Percentiles rank a stretch among this genome's conserved stretches.
phyloP scores from a whole-genome alignment of 176 grass and related monocot genomes.

The Cymbopogon citratus region DNA sequence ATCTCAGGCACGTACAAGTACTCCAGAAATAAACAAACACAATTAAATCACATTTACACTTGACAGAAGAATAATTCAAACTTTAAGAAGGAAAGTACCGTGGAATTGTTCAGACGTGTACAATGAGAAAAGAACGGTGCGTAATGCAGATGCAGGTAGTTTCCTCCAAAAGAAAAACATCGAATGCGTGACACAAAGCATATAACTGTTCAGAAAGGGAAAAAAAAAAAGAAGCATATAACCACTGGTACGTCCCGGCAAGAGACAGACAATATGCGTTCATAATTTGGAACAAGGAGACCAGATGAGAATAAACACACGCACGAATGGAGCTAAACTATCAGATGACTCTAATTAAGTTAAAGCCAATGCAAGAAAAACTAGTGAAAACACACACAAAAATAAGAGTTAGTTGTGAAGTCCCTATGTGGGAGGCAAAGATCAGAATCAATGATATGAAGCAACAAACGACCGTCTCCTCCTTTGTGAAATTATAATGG shows the following conservation, averaged over 20 bases:
- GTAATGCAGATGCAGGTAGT: not conserved
- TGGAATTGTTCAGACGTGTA: too few species aligned
- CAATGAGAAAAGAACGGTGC: not conserved
- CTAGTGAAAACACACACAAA: not conserved
- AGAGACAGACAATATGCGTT: not conserved
- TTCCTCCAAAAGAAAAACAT: not conserved
- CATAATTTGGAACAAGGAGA: not conserved
- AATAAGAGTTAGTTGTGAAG: not conserved
- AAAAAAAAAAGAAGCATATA: too few species aligned
- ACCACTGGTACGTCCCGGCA: not conserved
- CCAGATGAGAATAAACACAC: not conserved
- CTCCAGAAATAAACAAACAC: not conserved
- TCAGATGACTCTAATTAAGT: not conserved
- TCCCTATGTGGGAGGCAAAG: conserved; percentile 32
- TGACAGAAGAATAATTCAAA: too few species aligned
- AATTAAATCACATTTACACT: not conserved
- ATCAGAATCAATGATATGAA: conserved; percentile 46
- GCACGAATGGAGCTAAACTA: conserved; percentile 3
- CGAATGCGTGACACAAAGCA: not conserved
- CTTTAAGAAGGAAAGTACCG: too few species aligned
- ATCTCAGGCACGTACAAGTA: not conserved
- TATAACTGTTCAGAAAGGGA: too few species aligned
- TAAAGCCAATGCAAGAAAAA: not conserved
- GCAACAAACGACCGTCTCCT: conserved; percentile 1
- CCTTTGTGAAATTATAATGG: conserved; percentile 27